Percentiles rank a stretch among this genome's conserved stretches.
Evolutionary conservation across 345 rosid species (phyloP).

Genomic region (Aegle marmelos): DNA sequence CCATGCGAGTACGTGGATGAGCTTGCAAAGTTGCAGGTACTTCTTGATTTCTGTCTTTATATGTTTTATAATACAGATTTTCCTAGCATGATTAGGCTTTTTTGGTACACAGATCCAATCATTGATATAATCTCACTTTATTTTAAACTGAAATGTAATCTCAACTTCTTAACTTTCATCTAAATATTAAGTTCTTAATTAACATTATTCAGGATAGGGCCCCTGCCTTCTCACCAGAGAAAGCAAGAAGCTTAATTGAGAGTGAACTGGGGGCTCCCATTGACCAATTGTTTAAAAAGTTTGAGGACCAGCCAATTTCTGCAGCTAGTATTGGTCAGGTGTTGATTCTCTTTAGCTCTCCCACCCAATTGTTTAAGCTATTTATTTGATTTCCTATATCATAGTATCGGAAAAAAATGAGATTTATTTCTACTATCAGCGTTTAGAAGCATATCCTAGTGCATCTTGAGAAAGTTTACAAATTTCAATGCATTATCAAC

Average conservation of each 20-base stretch:
- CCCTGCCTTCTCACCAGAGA: conserved; percentile 86
- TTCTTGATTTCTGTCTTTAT: conserved; percentile 5
- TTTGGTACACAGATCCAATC: not conserved
- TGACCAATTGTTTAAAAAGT: conserved; percentile 59
- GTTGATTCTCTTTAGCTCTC: conserved; percentile 27
- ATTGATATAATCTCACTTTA: not conserved
- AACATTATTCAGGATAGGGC: conserved; percentile 68
- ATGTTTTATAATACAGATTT: not conserved
- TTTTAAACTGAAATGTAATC: not conserved
- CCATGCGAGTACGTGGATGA: conserved; percentile 90
- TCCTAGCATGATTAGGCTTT: not conserved
- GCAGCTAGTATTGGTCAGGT: conserved; percentile 99
- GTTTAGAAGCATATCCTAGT: not conserved
- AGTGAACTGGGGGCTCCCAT: conserved; percentile 79
- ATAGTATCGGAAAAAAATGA: not conserved
- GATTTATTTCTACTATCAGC: not conserved
- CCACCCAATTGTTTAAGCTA: not conserved
- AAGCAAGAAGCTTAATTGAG: conserved; percentile 71
- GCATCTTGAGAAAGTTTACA: not conserved
- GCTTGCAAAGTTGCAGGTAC: conserved; percentile 95
- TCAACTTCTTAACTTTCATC: conserved; percentile 3
- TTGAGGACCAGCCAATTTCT: conserved; percentile 92
- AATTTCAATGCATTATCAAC: conserved; percentile 16
- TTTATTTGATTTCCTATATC: not conserved
- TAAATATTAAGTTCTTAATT: not conserved